phyloP scores from a whole-genome alignment of 306 rosid genomes.

The Argentina anserina region DNA sequence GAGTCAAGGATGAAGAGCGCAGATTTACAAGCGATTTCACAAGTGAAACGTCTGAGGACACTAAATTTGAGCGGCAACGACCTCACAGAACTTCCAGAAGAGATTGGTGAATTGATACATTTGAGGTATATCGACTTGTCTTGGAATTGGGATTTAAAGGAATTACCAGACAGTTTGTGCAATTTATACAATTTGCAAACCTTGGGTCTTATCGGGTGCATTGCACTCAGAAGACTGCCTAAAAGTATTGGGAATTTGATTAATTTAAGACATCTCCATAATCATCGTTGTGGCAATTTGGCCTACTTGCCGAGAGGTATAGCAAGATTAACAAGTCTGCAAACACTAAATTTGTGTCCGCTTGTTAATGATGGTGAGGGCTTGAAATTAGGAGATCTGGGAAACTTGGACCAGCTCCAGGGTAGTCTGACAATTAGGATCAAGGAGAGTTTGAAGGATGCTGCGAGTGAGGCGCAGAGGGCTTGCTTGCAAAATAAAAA shows the following conservation, averaged over 20 bases:
- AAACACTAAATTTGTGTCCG: background rate
- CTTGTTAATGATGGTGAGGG: background rate
- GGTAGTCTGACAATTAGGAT: rapidly evolving
- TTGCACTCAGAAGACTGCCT: background rate
- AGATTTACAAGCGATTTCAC: background rate
- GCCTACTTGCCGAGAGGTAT: background rate
- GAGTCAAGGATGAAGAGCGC: background rate
- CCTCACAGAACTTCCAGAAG: background rate
- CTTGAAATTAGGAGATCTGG: background rate
- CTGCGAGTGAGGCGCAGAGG: background rate
- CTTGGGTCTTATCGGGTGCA: background rate
- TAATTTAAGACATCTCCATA: background rate
- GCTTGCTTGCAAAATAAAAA: background rate
- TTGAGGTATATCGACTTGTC: constrained; percentile 7
- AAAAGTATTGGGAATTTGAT: background rate
- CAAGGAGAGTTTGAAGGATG: background rate
- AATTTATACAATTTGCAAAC: constrained; percentile 1
- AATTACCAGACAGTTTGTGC: background rate
- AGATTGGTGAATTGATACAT: background rate
- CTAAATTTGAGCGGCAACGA: background rate
- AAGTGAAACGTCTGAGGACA: background rate
- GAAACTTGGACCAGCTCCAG: background rate
- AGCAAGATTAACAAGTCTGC: background rate
- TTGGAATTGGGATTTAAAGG: rapidly evolving
- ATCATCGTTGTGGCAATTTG: rapidly evolving